Evolutionary conservation across 176 grass and related monocot species (phyloP), one percentile per base, ranked within the genome.

Genomic region (Oryza rufipogon): DNA sequence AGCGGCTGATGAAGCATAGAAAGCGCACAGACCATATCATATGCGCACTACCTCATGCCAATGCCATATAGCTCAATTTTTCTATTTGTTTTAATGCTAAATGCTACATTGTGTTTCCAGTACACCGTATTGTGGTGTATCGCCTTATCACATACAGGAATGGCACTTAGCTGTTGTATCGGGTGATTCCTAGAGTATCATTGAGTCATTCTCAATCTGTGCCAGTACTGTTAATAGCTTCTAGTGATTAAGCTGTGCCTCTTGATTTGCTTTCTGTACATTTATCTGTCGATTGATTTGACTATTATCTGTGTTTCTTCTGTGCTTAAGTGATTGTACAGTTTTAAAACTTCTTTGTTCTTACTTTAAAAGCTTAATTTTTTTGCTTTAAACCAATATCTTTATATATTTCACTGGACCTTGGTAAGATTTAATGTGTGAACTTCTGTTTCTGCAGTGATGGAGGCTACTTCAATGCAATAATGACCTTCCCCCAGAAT

Each of bases 391-490:
- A 71, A 34, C 28, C 54, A 75, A 36, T 19, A 69, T 14, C 8
- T 70, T 80, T 49, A 14, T 69, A 44, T 87, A 67, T 71, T 67
- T 71, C 12, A 26, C n/a, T 63, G 14, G 12, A 38, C 7, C 51
- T 72, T 45, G 11, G 51, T 79, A 61, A 64, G 51, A 80, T 75
- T 79, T 83, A 83, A 73, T 11, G 1, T 49, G 7, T 65, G 3
- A 42, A 4, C 3, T 63, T 90, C 68, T 49, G 7, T 51, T 63
- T 86, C 68, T 92, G 78, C 87, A 97, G 94, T 75, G 94, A 97
- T 83, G 94, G 94, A 84, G 94, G 94, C 13, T 97, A 94, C 67
- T 97, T 97, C 39, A 97, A 89, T 84, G 94, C 94, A 80, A 85
- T 94, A 69, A 97, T 97, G 94, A 91, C 64, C 26, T 97, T 97